Evolutionary conservation across 139 green algal genomes (phyloP), one percentile per base, ranked within the genome.

Genomic region (Micractinium sp.): DNA sequence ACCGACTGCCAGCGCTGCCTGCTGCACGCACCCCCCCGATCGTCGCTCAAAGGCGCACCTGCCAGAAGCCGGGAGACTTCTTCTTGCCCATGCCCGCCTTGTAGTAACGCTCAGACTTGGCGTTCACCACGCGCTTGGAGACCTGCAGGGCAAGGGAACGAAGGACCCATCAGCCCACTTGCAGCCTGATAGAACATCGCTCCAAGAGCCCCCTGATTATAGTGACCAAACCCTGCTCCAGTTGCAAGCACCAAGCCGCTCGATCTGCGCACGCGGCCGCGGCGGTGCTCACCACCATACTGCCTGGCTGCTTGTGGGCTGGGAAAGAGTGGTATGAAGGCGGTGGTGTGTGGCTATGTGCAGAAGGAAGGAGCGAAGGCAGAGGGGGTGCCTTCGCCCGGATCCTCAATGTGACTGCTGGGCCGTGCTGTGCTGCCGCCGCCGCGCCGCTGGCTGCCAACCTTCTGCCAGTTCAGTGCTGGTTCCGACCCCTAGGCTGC

Each of bases 81-180:
- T 91, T 91, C 63, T 91, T 91, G 36, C 82, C 88, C 36, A 89
- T 35, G 25, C 85, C 80, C n/a, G 86, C 76, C 33, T 76, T 87
- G 82, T 91, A 91, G 35, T 87, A 87, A 29, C 33, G 60, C 81
- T 91, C 86, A 47, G 75, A 88, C 56, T 90, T 91, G 47, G 90
- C 90, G 87, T 93, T 93, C 3, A 85, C 53, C 33, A 93, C 87
- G 61, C 90, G 81, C 73, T 91, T 93, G 56, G 87, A 91, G 19
- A 86, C 78, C 53, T 91, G 87, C 90, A 90, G 74, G 79, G 31
- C 23, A 27, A 71, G 47, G 47, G 47, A 56, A 56, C 47, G 47
- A 56, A 56, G 47, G 47, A 56, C 47, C 47, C 47, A 5, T 56
- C 47, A 56, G 47, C 47, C 9, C 47, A 9, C 47, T 56, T 56